Evolutionary conservation across 495 filamentous ascomycete genomes (phyloP), one percentile per base, ranked within the genome.

Genomic region (Staphylotrichum longicolle): DNA sequence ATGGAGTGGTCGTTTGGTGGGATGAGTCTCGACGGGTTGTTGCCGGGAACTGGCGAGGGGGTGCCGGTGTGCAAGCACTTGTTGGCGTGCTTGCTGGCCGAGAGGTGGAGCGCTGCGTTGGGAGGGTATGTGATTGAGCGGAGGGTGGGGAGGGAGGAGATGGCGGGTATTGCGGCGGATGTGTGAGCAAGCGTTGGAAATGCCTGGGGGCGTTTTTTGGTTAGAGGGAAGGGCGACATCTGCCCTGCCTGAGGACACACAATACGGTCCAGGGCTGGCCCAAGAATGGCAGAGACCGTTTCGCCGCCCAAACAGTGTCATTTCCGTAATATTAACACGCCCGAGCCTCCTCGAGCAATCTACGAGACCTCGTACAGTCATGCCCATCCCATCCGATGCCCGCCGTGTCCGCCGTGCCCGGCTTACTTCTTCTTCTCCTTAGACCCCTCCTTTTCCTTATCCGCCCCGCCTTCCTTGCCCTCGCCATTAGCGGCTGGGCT

Each of bases 11-110:
- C 70, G 10, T 78, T 81, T 59, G 77, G 78, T 7, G 77, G 72
- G 0, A 61, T 77, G 54, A 78, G 68, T 44, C 47, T 59, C 4
- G 69, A 72, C 12, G 71, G 70, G 6, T 40, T 61, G 34, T 60
- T 59, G 4, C 66, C 63, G 80, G 53, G 66, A 27, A 34, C 63
- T 80, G 52, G 63, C n/a, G 54, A 58, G 53, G 45, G 52, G 35
- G 41, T 54, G 14, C 89, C 91, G 3, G 80, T 88, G 39, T 98
- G 93, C 70, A 96, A 97, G 75, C 93, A 98, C 74, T 67, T 97
- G 15, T 78, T 98, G 33, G 93, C 93, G 20, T 93, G 90, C 74
- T 68, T 93, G 52, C 66, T 98, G 63, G 86, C 80, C n/a, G 88
- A 87, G 73, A 72, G 82, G 44, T 92, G 90, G 75, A 65, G 66